A percentile compares a stretch with the other conserved stretches of the same genome.
These are phyloP conservation scores for Fusarium globosum DNA, from an alignment of 2,329 filamentous ascomycete genomes.

Conservation along the genomic window DNA sequence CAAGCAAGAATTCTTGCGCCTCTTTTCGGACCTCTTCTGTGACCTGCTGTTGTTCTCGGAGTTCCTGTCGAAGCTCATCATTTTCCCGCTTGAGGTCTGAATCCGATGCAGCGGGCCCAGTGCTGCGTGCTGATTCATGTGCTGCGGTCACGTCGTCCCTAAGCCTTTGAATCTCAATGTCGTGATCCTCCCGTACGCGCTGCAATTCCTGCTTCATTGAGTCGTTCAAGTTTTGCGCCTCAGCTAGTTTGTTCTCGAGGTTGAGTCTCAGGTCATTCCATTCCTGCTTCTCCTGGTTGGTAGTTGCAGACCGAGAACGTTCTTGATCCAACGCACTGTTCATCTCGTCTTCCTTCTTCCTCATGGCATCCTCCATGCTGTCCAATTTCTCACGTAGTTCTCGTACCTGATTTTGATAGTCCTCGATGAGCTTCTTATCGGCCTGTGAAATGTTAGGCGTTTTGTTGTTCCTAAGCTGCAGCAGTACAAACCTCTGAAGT, in stretches of 20 bases:
- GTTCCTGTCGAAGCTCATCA: slow-evolving; percentile 70
- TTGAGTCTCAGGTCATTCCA: slow-evolving; percentile 73
- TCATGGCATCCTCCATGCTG: slow-evolving; percentile 74
- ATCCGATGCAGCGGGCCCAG: slow-evolving; percentile 53
- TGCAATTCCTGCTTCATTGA: slow-evolving; percentile 84
- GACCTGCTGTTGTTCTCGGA: slow-evolving; percentile 80
- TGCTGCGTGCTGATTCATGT: slow-evolving; percentile 47
- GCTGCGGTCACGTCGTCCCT: slow-evolving; percentile 71
- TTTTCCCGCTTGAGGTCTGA: slow-evolving; percentile 75
- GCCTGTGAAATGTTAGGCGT: slow-evolving; percentile 54
- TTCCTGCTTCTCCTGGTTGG: slow-evolving; percentile 74
- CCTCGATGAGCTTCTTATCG: slow-evolving; percentile 78
- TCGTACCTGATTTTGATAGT: slow-evolving; percentile 82
- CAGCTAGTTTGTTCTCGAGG: slow-evolving; percentile 78
- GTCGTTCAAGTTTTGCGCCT: slow-evolving; percentile 82
- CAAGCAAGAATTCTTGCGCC: slow-evolving; percentile 82
- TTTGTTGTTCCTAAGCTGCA: background rate
- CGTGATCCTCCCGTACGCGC: slow-evolving; percentile 75
- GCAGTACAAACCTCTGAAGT: slow-evolving; percentile 54
- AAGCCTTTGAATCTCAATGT: slow-evolving; percentile 70
- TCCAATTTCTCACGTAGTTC: slow-evolving; percentile 80
- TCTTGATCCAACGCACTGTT: slow-evolving; percentile 68
- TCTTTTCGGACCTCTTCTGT: slow-evolving; percentile 89
- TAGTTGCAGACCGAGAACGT: slow-evolving; percentile 62
- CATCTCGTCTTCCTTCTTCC: slow-evolving; percentile 74